Base-by-base conservation (phyloP, 192 early-diverging fungal genomes). In the Coemansia sp. region DNA sequence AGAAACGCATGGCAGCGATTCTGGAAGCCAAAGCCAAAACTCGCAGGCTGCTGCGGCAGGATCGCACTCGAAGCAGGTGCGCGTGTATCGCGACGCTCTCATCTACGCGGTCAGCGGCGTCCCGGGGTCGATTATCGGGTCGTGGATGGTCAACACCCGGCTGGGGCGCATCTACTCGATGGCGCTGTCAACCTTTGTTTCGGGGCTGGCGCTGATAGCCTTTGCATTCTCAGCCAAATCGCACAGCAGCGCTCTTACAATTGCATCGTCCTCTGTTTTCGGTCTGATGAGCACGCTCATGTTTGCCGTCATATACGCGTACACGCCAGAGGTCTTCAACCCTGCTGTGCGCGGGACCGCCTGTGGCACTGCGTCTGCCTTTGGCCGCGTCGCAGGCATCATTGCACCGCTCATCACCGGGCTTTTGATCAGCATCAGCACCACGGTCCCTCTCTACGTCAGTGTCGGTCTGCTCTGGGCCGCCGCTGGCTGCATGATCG, bases 311-410 rank as follows among this genome's bases (percentile, higher is more conserved):
- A 84, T 92, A 14, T 95, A 95, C 64, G 84, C 88, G 0, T 95
- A 93, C 60, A 94, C 93, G 22, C 92, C 93, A 1, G 93, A 95
- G 61, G 91, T 92, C 23, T 95, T 95, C 69, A 84, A 86, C 15
- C 85, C 90, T 0, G 73, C 82, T 9, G 76, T 89, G 36, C 84
- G 93, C 13, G 93, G 93, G 5, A 93, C 91, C 0, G 91, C 88
- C 0, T 86, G 84, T 29, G 93, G 91, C 19, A 84, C 86, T n/a
- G 87, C 91, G 7, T 87, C 90, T 14, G 89, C 91, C 8, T 66
- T 89, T 28, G 87, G 87, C 11, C 85, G 91, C 30, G 77, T 93
- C 6, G 83, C 86, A 0, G 93, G 93, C 29, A 87, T 91, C 37
- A 59, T 89, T 30, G 87, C 88, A 7, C 93, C 93, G 30, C 59